Evolutionary conservation across 805 yeast species (phyloP), one percentile per base, ranked within the genome.

Genomic region (Komagataella pseudopastoris): DNA sequence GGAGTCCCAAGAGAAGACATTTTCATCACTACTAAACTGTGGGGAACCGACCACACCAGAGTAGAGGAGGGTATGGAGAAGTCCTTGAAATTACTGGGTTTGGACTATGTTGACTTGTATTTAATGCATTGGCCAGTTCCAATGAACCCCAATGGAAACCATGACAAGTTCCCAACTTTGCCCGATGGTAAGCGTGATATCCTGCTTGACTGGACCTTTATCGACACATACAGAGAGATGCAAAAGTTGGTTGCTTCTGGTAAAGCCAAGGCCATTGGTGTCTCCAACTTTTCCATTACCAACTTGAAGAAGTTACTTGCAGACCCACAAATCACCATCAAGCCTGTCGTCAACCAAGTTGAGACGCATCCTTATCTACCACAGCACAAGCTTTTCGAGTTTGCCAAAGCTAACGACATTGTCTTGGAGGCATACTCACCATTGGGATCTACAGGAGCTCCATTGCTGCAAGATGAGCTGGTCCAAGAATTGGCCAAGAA

Each of bases 361-460:
- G 95, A 88, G 69, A 67, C 80, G 44, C 95, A 87, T 65, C 88
- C 90, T 48, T 74, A 74, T 55, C 71, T 83, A 53, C 86, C 86
- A 48, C 91, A 86, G 63, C 70, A 65, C 6, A 81, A 81, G 56
- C 71, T 86, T 55, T 61, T 76, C 30, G 74, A 75, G 30, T 83
- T 62, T 64, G 73, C 81, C 61, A 67, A 71, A 50, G 61, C 67
- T 24, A 71, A 85, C 56, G 76, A 71, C 55, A 82, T 83, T 56
- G 64, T 71, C 30, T 66, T 83, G 48, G 85, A 84, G 63, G 95
- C 93, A 8, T 88, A 85, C 68, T 81, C 88, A 39, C 95, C 95
- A 24, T 70, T 87, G 58, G 91, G 89, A 12, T 75, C 84, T 20
- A 67, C 70, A 6, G 75, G 74, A 54, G 76, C 83, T 18, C 83